Percentiles rank a stretch among this genome's conserved stretches.
These are phyloP conservation scores for Cryptococcus maquisensis DNA, from an alignment of 1,284 basidiomycete genomes.

Conservation along the genomic window DNA sequence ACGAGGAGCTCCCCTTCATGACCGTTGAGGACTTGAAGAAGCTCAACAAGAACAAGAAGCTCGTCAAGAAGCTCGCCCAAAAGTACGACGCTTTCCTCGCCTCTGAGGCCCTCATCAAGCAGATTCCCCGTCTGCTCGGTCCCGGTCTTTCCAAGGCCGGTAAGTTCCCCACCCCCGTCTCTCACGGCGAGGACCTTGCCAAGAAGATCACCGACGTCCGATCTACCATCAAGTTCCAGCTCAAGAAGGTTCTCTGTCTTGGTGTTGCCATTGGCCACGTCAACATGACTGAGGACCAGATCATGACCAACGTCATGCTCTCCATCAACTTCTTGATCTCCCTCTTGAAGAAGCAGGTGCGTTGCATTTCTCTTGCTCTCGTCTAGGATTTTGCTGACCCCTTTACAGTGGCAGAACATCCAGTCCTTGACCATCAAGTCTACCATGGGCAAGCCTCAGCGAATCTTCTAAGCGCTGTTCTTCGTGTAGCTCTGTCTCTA, in stretches of 20 bases:
- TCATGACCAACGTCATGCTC: conserved; percentile 95
- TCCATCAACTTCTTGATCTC: conserved; percentile 99
- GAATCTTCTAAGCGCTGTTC: conserved; percentile 68
- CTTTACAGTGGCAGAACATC: conserved; percentile 92
- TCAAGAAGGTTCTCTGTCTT: conserved; percentile 99
- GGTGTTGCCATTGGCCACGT: conserved; percentile 98
- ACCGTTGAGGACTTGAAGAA: conserved; percentile 99
- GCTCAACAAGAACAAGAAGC: conserved; percentile 88
- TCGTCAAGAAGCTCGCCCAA: conserved; percentile 99
- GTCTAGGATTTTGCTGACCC: conserved; percentile 9
- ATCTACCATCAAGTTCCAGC: conserved; percentile 98
- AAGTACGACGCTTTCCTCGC: conserved; percentile 99
- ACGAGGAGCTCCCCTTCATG: conserved; percentile 63
- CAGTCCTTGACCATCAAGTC: conserved; percentile 98
- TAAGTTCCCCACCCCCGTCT: conserved; percentile 98
- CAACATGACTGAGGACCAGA: conserved; percentile 96
- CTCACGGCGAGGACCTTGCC: conserved; percentile 83
- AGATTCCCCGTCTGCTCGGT: conserved; percentile 96
- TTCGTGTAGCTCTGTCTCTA: conserved; percentile 1
- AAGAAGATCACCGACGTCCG: conserved; percentile 95
- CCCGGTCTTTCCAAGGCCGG: conserved; percentile 99
- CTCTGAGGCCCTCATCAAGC: conserved; percentile 98
- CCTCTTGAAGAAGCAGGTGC: conserved; percentile 85
- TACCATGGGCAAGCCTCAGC: conserved; percentile 98
- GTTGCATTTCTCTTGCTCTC: conserved; percentile 1